Evolutionary conservation across 805 yeast species (phyloP).

Genomic region (Yarrowia porcina): DNA sequence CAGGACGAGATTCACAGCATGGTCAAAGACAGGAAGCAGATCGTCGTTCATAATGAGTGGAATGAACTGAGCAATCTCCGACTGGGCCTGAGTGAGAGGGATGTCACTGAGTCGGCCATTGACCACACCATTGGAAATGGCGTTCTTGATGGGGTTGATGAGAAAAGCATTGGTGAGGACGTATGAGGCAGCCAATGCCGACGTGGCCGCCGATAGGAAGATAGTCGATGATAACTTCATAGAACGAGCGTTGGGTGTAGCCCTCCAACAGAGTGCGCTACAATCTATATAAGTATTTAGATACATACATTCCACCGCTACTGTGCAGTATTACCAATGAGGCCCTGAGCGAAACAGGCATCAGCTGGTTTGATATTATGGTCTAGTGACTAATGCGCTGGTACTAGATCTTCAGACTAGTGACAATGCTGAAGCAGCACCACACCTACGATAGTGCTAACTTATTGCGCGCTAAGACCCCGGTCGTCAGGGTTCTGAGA

Average conservation of each 20-base stretch:
- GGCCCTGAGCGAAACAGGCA: background rate
- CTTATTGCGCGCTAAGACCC: background rate
- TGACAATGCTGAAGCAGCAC: background rate
- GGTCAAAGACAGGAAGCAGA: background rate
- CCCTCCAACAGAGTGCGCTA: no score
- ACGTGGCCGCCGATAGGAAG: background rate
- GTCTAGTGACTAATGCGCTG: background rate
- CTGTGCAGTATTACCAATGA: no score
- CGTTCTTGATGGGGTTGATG: background rate
- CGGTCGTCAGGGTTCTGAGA: background rate
- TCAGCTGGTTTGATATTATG: background rate
- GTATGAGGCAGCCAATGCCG: background rate
- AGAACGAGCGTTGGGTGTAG: background rate
- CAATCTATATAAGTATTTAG: background rate
- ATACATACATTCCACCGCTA: background rate
- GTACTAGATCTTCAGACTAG: background rate
- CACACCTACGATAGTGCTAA: background rate
- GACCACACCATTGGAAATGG: background rate
- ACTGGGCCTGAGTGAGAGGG: background rate
- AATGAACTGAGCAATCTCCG: background rate
- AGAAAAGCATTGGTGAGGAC: background rate
- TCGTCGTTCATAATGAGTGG: background rate
- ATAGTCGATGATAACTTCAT: background rate
- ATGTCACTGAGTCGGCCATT: background rate
- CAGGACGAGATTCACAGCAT: background rate